Evolutionary conservation across 139 green algal species (phyloP), one percentile per base, ranked within the genome.

Genomic region (Nannochloris sp.): DNA sequence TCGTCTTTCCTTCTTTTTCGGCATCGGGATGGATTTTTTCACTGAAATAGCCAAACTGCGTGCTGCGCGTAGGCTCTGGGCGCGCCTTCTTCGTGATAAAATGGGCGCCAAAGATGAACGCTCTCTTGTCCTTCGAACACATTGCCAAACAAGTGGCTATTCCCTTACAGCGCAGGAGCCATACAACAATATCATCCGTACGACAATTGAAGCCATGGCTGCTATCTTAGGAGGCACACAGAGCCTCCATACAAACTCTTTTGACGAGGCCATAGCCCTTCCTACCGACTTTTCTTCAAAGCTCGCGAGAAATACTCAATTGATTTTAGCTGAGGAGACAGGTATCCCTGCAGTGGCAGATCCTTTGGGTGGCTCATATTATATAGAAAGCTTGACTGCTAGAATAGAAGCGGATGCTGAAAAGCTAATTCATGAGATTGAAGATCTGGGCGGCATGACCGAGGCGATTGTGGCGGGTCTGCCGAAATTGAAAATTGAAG

Each of bases 241-340:
- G 76, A 82, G 70, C 1, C 78, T 89, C 9, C 83, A 89, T 66
- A 89, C 83, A 56, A 89, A 89, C 63, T 83, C 79, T 14, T 89
- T 85, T 46, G 83, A 89, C 58, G 83, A 89, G 73, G 77, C 83
- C 8, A 67, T 89, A n/a, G 83, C 81, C 1, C 74, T 89, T 33
- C 83, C 83, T 35, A 83, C 83, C 6, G 83, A 89, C 31, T 75
- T 73, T 58, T 76, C 54, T 12, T 73, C 81, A 2, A 59, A 79
- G 14, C 66, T 89, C 48, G 83, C 83, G 6, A 72, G 83, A 55
- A 87, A 81, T 56, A 89, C 83, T 46, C 83, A 89, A 68, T 71
- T 88, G 9, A 88, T 89, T 34, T 67, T 89, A 37, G 53, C 62
- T 48, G 78, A 89, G 34, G 83, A 89, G 61, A 76, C 81, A 3